Conservation (phyloP, 2,329 filamentous ascomycete genomes). For the Bisporella sp. region DNA sequence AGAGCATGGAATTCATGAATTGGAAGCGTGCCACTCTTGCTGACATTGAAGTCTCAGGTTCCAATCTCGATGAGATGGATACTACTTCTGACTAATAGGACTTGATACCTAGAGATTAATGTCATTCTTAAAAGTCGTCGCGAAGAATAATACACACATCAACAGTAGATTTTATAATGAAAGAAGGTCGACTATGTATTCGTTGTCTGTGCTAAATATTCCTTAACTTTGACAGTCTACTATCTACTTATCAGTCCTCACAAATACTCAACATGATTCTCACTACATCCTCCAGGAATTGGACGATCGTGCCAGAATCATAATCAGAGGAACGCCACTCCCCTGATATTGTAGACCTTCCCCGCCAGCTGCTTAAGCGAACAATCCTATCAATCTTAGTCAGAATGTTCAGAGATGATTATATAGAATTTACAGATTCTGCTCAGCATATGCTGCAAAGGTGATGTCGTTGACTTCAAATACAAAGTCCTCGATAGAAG, state of each 20-base stretch:
- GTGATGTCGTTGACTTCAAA: constrained; percentile 12
- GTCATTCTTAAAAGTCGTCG: too few species aligned
- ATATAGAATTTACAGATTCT: constrained; percentile 8
- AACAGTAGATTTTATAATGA: too few species aligned
- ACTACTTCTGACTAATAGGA: background rate
- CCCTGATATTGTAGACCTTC: constrained; percentile 7
- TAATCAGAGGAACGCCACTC: constrained; percentile 17
- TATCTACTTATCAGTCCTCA: too few species aligned
- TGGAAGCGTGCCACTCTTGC: constrained; percentile 59
- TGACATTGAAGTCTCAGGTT: constrained; percentile 36
- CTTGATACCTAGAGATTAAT: too few species aligned
- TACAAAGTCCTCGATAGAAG: background rate
- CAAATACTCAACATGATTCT: too few species aligned
- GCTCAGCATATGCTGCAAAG: constrained; percentile 16
- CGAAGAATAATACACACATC: too few species aligned
- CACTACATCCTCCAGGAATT: too few species aligned
- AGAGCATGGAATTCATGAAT: constrained; percentile 49
- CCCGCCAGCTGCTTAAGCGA: constrained; percentile 14
- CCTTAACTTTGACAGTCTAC: too few species aligned
- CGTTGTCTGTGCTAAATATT: too few species aligned
- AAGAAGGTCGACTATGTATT: too few species aligned
- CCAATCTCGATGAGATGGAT: constrained; percentile 6
- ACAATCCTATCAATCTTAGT: constrained; percentile 7
- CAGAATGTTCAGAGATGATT: background rate
- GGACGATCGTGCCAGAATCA: background rate